Evolutionary conservation across 2,329 filamentous ascomycete species (phyloP), one percentile per base, ranked within the genome.

Genomic region (Blastomyces parvus): DNA sequence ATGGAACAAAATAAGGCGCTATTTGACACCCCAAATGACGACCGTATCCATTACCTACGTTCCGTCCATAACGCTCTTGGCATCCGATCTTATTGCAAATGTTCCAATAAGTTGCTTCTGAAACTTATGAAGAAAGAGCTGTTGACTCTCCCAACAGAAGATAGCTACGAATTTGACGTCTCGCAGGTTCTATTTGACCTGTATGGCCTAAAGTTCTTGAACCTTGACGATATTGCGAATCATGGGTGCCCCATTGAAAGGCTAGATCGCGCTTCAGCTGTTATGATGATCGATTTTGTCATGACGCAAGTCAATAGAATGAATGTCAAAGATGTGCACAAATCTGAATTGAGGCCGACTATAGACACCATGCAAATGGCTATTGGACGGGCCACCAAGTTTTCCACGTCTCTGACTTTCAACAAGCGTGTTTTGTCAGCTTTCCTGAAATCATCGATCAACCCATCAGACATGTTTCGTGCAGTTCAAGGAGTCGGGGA

Each of bases 291-390:
- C 13, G 89, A 96, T 66, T 89, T 92, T 70, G 84, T 97, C 46
- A 88, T 95, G 71, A 80, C 85, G 44, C 86, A 97, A 64, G 90
- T 90, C 1, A 87, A 88, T 59, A 87, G 89, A 65, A 88, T 97
- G 80, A 87, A 90, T 27, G 89, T 96, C 79, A 96, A 93, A 70
- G 94, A 97, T 67, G 78, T 97, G 22, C 84, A 91, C 19, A 97
- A 96, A 74, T 94, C 91, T 19, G 91, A 97, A 63, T 80, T 99
- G 62, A 95, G 93, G 73, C 85, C 83, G 19, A 91, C 91, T 0
- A 94, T 99, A 64, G 94, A 99, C 64, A 91, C 92, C 68, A 90
- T 99, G 76, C 92, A 97, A 73, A 87, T 90, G 68, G 88, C 90
- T 5, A 88, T 97, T 62, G 91, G 90, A 1, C 76, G 79, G 22